These are phyloP conservation scores for Collybiopsis confluens DNA, from an alignment of 768 basidiomycete genomes.

Conservation along the genomic window DNA sequence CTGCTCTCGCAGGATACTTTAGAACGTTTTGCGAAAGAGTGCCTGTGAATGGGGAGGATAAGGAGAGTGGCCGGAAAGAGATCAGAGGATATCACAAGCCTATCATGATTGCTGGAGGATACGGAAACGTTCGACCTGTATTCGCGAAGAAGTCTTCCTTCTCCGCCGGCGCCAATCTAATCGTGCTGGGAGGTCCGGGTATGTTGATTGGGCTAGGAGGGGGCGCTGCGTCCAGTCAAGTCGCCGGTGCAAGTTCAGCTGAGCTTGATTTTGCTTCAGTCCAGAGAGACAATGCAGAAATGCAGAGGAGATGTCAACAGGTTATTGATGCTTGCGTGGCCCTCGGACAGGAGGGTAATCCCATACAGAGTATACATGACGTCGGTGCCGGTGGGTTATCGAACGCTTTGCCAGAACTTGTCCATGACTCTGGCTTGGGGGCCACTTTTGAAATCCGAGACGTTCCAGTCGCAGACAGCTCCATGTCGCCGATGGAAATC, in stretches of 20 bases:
- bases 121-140: conserved; percentile 85
- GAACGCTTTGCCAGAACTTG: conserved; percentile 94
- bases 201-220: conserved; percentile 96
- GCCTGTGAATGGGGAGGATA: conserved; percentile 42
- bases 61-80: conserved; percentile 35
- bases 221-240: conserved; percentile 93
- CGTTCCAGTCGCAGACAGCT: conserved; percentile 84
- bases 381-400: conserved; percentile 97
- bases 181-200: conserved; percentile 94
- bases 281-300: conserved; percentile 96
- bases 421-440: conserved; percentile 92
- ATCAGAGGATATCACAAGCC: conserved; percentile 98
- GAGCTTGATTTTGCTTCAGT: conserved; percentile 97
- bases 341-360: conserved; percentile 46
- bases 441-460: conserved; percentile 92
- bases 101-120: conserved; percentile 98
- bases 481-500: conserved; percentile 99
- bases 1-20: conserved; percentile 90
- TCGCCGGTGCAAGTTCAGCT: conserved; percentile 84
- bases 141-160: conserved; percentile 81
- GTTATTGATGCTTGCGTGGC: conserved; percentile 91
- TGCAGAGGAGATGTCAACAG: conserved; percentile 95
- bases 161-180: conserved; percentile 75
- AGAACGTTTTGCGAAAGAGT: conserved; percentile 87
- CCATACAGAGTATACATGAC: conserved; percentile 96